Conservation (phyloP, 2,329 filamentous ascomycete genomes). For the Fusarium caatingaense region DNA sequence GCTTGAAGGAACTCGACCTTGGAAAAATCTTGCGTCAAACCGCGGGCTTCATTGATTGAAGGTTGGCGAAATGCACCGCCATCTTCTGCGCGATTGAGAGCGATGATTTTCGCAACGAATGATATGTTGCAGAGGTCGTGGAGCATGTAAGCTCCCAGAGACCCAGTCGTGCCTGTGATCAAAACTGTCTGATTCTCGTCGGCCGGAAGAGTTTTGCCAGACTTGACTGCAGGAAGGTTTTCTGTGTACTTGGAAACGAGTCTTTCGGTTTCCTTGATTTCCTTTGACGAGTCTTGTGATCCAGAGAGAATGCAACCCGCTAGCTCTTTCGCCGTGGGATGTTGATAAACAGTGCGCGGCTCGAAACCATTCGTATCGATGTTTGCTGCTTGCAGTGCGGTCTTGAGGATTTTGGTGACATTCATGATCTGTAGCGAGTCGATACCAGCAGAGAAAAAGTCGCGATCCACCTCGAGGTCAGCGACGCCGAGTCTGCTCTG, state of each 20-base stretch:
- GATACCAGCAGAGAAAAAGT: neutral
- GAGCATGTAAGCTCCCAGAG: constrained; percentile 12
- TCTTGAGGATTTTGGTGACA: neutral
- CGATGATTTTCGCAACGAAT: neutral
- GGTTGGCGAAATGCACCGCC: constrained; percentile 1
- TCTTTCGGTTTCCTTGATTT: neutral
- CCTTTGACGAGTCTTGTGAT: fast-evolving
- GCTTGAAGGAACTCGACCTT: neutral
- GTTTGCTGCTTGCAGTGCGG: fast-evolving
- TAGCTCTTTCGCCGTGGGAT: neutral
- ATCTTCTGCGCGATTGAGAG: neutral
- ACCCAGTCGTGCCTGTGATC: neutral
- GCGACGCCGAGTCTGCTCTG: neutral
- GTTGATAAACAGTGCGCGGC: neutral
- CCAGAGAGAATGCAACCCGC: neutral
- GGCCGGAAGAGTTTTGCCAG: fast-evolving
- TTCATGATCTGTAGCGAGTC: constrained; percentile 8
- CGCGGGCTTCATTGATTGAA: neutral
- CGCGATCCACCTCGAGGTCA: neutral
- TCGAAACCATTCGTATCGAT: fast-evolving
- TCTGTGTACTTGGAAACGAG: neutral
- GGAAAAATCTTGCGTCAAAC: neutral
- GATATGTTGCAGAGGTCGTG: neutral
- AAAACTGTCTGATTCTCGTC: neutral
- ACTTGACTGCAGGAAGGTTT: fast-evolving